Conservation (phyloP, 2,329 filamentous ascomycete species). For the Aspergillus sp. region DNA sequence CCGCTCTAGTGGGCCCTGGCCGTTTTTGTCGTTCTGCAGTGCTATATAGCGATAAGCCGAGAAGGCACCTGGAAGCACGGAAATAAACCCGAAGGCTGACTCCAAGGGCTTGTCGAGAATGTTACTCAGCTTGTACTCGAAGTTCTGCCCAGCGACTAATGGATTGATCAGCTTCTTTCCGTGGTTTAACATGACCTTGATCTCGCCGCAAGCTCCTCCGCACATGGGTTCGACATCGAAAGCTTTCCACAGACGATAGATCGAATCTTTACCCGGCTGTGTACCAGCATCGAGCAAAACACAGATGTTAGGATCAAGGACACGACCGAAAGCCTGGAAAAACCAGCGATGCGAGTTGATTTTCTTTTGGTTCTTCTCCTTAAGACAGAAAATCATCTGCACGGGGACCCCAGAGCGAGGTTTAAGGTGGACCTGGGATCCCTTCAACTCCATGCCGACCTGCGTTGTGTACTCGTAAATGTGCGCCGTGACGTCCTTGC, state of each 20-base stretch:
- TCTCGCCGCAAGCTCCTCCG: conserved; percentile 94
- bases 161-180: conserved; percentile 91
- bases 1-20: conserved; percentile 87
- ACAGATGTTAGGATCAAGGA: conserved; percentile 94
- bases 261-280: conserved; percentile 87
- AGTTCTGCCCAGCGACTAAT: conserved; percentile 93
- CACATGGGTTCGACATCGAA: conserved; percentile 98
- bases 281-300: conserved; percentile 96
- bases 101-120: conserved; percentile 97
- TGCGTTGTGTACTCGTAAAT: conserved; percentile 76
- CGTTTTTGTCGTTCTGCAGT: conserved; percentile 94
- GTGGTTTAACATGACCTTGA: conserved; percentile 91
- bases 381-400: conserved; percentile 95
- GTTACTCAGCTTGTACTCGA: conserved; percentile 99
- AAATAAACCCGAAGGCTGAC: conserved; percentile 96
- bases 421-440: conserved; percentile 79
- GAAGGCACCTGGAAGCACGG: conserved; percentile 92
- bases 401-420: conserved; percentile 82
- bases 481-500: conserved; percentile 93
- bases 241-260: conserved; percentile 98
- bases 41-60: conserved; percentile 97
- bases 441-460: conserved; percentile 79
- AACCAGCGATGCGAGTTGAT: conserved; percentile 99
- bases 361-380: conserved; percentile 99
- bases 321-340: conserved; percentile 91